Evolutionary conservation across 371 early-diverging fungal genomes (phyloP).

Genomic region (Choanephora cucurbitarum): DNA sequence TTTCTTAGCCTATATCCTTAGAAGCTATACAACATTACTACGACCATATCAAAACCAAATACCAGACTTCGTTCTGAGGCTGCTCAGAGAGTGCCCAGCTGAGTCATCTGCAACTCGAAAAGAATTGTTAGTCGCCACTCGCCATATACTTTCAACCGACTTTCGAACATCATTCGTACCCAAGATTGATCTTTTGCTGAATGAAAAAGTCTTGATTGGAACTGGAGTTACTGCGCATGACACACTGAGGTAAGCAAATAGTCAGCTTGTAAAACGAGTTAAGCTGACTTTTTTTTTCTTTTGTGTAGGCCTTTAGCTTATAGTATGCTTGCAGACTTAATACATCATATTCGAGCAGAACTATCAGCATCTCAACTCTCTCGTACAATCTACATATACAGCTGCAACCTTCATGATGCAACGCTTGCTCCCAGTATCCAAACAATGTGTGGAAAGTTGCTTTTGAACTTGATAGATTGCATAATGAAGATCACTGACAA

Average conservation of each 20-base stretch:
- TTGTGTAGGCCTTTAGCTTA: conserved; percentile 80
- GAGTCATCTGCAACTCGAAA: conserved; percentile 93
- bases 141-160: conserved; percentile 93
- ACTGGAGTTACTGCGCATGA: conserved; percentile 92
- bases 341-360: conserved; percentile 91
- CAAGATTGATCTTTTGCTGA: conserved; percentile 85
- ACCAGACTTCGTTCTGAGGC: conserved; percentile 83
- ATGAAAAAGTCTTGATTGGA: conserved; percentile 91
- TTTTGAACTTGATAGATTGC: conserved; percentile 90
- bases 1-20: conserved; percentile 92
- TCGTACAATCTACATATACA: conserved; percentile 85
- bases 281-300: conserved; percentile 2
- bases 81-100: conserved; percentile 92
- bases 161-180: conserved; percentile 86
- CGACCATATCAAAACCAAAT: conserved; percentile 80
- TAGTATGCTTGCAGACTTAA: conserved; percentile 93
- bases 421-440: conserved; percentile 88
- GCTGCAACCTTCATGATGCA: conserved; percentile 88
- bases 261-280: not conserved
- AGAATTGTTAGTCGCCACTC: conserved; percentile 92
- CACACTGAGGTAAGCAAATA: conserved; percentile 66
- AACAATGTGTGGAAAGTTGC: conserved; percentile 93
- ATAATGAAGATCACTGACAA: conserved; percentile 74
- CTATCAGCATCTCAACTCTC: conserved; percentile 78
- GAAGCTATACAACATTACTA: conserved; percentile 72